Conservation (phyloP, 73 alveolate species). For the Uronychia setigera region DNA sequence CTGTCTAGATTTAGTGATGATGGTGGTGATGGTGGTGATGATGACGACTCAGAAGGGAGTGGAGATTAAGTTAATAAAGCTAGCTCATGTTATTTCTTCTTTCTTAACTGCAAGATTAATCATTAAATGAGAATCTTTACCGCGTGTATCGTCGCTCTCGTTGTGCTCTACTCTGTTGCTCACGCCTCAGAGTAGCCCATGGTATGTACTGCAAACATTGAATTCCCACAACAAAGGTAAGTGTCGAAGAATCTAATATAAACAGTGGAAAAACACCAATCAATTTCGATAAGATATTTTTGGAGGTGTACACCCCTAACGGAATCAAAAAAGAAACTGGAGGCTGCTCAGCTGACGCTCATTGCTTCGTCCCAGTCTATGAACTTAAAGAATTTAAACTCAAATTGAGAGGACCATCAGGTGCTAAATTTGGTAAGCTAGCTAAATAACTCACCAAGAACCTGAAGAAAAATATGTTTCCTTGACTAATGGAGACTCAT, state of each 20-base stretch:
- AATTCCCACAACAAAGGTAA: neutral
- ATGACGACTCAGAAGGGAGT: no score
- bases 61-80: no score
- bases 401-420: slow-evolving; percentile 41
- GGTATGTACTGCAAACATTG: neutral
- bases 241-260: neutral
- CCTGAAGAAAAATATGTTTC: neutral
- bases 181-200: no score
- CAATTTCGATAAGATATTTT: slow-evolving; percentile 35
- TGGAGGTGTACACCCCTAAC: slow-evolving; percentile 23
- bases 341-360: slow-evolving; percentile 43
- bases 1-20: no score
- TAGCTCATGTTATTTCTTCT: no score
- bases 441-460: neutral
- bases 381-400: slow-evolving; percentile 12
- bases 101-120: no score
- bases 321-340: slow-evolving; percentile 35
- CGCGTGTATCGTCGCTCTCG: no score
- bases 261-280: neutral
- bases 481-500: slow-evolving; percentile 4
- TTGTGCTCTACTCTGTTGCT: no score
- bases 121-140: no score
- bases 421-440: slow-evolving; percentile 30
- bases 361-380: slow-evolving; percentile 37
- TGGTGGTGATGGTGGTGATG: no score